Percentiles rank a stretch among this genome's conserved stretches.
phyloP scores from a whole-genome alignment of 2,329 filamentous ascomycete species.

The Hymenoscyphus linearis region DNA sequence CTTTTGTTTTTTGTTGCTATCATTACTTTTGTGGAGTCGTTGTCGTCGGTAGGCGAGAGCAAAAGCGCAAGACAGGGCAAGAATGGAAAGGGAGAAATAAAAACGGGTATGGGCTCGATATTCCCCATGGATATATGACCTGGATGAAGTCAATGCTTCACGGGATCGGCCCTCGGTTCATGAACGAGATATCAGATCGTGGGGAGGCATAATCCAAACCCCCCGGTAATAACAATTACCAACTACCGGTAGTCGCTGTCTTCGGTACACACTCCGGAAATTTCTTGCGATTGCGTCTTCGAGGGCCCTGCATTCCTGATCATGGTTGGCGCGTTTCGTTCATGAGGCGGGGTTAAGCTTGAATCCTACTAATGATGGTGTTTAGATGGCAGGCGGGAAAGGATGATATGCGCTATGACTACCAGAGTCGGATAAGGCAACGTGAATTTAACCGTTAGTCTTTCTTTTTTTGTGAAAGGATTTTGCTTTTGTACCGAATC shows the following conservation, averaged over 20 bases:
- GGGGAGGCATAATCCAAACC: neutral
- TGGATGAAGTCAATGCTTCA: neutral
- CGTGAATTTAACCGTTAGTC: too few relatives aligned
- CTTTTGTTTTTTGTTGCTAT: neutral
- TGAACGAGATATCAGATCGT: neutral
- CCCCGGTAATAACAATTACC: neutral
- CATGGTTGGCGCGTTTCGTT: neutral
- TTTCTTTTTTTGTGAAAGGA: too few relatives aligned
- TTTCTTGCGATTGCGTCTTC: neutral
- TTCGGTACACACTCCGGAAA: neutral
- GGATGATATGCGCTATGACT: neutral
- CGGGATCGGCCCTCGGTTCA: conserved; percentile 1
- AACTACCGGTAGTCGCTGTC: neutral
- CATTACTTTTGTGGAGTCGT: neutral
- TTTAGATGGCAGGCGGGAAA: neutral
- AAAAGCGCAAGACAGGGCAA: neutral
- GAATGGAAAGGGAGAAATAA: neutral
- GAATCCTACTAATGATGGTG: neutral
- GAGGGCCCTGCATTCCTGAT: neutral
- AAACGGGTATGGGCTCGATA: neutral
- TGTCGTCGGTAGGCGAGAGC: neutral
- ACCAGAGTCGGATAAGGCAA: too few relatives aligned
- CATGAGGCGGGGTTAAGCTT: neutral
- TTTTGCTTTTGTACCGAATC: too few relatives aligned
- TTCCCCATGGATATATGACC: conserved; percentile 7